A percentile compares a stretch with the other conserved stretches of the same genome.
Conservation (phyloP, 2,329 filamentous ascomycete species). For the Monilinia vaccinii-corymbosi region DNA sequence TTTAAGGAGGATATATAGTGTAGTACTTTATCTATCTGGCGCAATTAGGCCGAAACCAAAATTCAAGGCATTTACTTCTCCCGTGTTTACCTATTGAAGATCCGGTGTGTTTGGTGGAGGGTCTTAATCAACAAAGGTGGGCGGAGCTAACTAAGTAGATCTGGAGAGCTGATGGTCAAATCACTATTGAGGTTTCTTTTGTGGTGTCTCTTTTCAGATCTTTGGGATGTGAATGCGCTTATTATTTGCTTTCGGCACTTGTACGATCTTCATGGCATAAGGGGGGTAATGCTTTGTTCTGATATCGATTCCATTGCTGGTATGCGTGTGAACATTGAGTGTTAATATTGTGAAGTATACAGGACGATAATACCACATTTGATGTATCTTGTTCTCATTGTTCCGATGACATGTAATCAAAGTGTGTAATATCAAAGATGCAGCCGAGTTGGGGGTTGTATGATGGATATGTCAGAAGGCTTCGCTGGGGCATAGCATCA, state of each 20-base stretch:
- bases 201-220: background rate
- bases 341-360: background rate
- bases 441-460: background rate
- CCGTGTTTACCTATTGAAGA: background rate
- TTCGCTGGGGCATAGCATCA: background rate
- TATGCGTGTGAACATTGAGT: background rate
- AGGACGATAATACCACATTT: background rate
- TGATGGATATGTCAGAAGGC: background rate
- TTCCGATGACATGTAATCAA: background rate
- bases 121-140: background rate
- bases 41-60: constrained; percentile 1
- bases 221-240: background rate
- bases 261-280: background rate
- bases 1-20: background rate
- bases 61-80: background rate
- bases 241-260: background rate
- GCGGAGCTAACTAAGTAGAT: background rate
- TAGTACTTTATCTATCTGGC: background rate
- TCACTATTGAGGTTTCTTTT: background rate
- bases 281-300: background rate
- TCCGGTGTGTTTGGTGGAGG: background rate
- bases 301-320: background rate
- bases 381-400: background rate
- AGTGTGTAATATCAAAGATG: background rate
- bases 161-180: no score